Evolutionary conservation across 495 filamentous ascomycete genomes (phyloP).

Genomic region (Penicillium coprophilum): DNA sequence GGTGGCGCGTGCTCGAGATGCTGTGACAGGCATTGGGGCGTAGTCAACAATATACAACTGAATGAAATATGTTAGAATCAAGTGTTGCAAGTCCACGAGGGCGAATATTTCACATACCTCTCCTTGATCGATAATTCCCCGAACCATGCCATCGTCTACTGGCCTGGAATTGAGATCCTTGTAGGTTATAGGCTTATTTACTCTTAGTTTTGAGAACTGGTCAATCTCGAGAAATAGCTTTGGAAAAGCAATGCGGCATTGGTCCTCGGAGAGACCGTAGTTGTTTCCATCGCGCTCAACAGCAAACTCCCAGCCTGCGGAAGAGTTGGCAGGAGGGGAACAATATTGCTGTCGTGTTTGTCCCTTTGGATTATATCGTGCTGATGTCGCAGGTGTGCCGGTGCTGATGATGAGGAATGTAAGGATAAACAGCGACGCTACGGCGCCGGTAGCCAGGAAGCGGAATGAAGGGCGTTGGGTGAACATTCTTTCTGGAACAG

Average conservation of each 20-base stretch:
- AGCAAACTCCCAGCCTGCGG: slow-evolving; percentile 35
- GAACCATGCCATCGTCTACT: slow-evolving; percentile 39
- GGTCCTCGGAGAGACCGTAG: slow-evolving; percentile 39
- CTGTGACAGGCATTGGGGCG: slow-evolving; percentile 33
- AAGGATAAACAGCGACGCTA: slow-evolving; percentile 29
- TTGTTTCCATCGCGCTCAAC: slow-evolving; percentile 39
- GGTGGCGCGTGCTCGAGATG: slow-evolving; percentile 40
- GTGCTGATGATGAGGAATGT: slow-evolving; percentile 33
- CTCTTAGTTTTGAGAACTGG: slow-evolving; percentile 29
- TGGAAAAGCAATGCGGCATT: slow-evolving; percentile 47
- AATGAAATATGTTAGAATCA: background rate
- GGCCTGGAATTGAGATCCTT: slow-evolving; percentile 34
- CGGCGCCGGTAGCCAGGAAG: slow-evolving; percentile 34
- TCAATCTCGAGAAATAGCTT: slow-evolving; percentile 47
- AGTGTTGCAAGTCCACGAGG: background rate
- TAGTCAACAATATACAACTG: slow-evolving; percentile 45
- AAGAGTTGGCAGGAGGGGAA: slow-evolving; percentile 4
- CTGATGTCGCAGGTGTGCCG: slow-evolving; percentile 15
- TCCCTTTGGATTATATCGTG: slow-evolving; percentile 29
- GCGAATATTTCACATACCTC: slow-evolving; percentile 32
- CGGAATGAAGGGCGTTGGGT: slow-evolving; percentile 34
- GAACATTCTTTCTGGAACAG: slow-evolving; percentile 21
- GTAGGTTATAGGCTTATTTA: slow-evolving; percentile 25
- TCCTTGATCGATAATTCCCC: slow-evolving; percentile 41
- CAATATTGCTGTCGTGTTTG: slow-evolving; percentile 3